phyloP scores from a whole-genome alignment of 1,284 basidiomycete species.

The Moesziomyces parantarcticus region DNA sequence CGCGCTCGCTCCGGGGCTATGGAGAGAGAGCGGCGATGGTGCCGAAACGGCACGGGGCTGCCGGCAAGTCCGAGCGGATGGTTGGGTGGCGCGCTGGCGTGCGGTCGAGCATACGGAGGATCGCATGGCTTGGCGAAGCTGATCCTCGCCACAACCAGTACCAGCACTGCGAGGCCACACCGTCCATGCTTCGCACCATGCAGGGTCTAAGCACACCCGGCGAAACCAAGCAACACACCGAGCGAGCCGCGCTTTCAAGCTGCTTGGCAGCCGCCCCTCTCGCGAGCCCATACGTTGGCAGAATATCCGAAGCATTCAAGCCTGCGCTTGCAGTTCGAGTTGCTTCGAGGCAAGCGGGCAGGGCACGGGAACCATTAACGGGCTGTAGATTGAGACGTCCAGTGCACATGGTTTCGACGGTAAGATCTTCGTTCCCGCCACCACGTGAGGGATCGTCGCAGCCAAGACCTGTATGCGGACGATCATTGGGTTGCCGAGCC shows the following conservation, averaged over 20 bases:
- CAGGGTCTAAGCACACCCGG: background rate
- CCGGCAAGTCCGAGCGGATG: too few relatives aligned
- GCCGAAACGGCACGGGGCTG: too few relatives aligned
- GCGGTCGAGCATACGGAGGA: background rate
- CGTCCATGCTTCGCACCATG: background rate
- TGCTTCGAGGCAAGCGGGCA: too few relatives aligned
- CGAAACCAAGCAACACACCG: background rate
- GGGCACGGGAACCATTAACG: background rate
- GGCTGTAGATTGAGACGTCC: constrained; percentile 1
- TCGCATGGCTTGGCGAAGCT: background rate
- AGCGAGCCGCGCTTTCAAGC: background rate
- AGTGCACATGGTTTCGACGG: background rate
- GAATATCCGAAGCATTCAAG: too few relatives aligned
- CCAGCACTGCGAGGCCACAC: background rate
- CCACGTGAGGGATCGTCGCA: constrained; percentile 18
- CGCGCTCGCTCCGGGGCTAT: too few relatives aligned
- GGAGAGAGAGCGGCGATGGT: too few relatives aligned
- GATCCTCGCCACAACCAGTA: background rate
- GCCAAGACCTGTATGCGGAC: background rate
- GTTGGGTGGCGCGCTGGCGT: background rate
- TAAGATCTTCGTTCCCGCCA: constrained; percentile 5
- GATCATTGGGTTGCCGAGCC: constrained; percentile 8
- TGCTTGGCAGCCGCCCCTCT: too few relatives aligned
- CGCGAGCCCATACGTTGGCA: too few relatives aligned
- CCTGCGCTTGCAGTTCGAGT: too few relatives aligned